A percentile compares a stretch with the other conserved stretches of the same genome.
phyloP scores from a whole-genome alignment of 768 basidiomycete species.

The Tephrocybe sp. region DNA sequence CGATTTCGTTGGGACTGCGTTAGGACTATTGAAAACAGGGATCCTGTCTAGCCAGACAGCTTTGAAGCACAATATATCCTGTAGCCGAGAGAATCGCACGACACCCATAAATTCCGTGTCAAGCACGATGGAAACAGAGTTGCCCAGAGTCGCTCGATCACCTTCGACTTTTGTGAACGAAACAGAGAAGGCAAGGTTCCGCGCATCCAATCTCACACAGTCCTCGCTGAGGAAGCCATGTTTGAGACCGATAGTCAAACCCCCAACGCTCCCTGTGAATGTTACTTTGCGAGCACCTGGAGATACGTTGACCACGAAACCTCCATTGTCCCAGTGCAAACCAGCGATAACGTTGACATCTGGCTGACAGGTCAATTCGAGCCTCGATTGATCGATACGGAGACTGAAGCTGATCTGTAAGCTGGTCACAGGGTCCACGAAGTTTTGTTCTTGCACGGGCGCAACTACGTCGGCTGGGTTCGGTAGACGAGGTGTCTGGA shows the following conservation, averaged over 20 bases:
- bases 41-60: slow-evolving; percentile 93
- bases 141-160: slow-evolving; percentile 34
- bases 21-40: slow-evolving; percentile 60
- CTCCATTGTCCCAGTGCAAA: slow-evolving; percentile 92
- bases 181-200: slow-evolving; percentile 79
- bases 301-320: slow-evolving; percentile 78
- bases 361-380: slow-evolving; percentile 86
- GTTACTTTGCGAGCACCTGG: slow-evolving; percentile 72
- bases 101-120: slow-evolving; percentile 84
- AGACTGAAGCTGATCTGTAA: slow-evolving; percentile 84
- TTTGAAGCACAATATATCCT: slow-evolving; percentile 93
- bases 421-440: slow-evolving; percentile 37
- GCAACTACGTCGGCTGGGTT: slow-evolving; percentile 12
- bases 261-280: slow-evolving; percentile 79
- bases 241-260: slow-evolving; percentile 76
- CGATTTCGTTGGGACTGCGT: slow-evolving; percentile 21
- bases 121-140: slow-evolving; percentile 70
- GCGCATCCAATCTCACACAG: slow-evolving; percentile 76
- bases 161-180: slow-evolving; percentile 58
- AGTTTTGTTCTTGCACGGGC: slow-evolving; percentile 13
- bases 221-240: slow-evolving; percentile 87
- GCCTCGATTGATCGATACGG: slow-evolving; percentile 86
- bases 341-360: slow-evolving; percentile 92
- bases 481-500: slow-evolving; percentile 22
- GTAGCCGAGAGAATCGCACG: slow-evolving; percentile 81